These are phyloP conservation scores for Penicillium sp. DNA, from an alignment of 2,329 filamentous ascomycete species.

Conservation along the genomic window DNA sequence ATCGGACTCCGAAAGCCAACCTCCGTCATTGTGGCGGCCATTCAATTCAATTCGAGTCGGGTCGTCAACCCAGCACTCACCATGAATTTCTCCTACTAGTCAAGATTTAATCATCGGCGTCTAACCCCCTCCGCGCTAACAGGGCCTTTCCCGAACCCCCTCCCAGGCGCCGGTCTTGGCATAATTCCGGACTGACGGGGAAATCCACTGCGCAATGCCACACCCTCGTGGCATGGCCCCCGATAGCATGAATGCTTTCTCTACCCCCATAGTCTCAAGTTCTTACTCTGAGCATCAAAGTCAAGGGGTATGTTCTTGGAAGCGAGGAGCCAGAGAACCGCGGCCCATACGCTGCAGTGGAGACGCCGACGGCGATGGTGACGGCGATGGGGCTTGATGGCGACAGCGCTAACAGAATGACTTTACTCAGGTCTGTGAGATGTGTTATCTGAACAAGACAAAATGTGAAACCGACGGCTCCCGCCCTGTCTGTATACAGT, in stretches of 20 bases:
- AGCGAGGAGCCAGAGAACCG: neutral
- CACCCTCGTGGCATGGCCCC: slow-evolving; percentile 19
- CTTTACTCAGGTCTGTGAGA: slow-evolving; percentile 73
- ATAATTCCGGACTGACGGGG: slow-evolving; percentile 18
- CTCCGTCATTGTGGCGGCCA: neutral
- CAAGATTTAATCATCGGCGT: too few relatives aligned
- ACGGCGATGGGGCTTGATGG: neutral
- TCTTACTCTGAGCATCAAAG: slow-evolving; percentile 6
- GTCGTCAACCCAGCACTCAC: neutral
- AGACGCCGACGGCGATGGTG: neutral
- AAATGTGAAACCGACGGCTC: slow-evolving; percentile 93
- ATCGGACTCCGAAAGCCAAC: slow-evolving; percentile 16
- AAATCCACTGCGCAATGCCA: slow-evolving; percentile 24
- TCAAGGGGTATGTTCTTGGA: slow-evolving; percentile 15
- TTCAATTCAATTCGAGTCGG: neutral
- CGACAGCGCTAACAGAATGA: slow-evolving; percentile 6
- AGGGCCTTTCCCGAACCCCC: neutral
- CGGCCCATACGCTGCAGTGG: neutral
- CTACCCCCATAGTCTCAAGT: slow-evolving; percentile 11
- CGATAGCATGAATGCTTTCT: slow-evolving; percentile 11
- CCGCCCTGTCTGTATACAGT: slow-evolving; percentile 73
- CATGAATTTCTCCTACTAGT: too few relatives aligned
- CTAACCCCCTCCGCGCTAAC: neutral
- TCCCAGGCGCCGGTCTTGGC: slow-evolving; percentile 19
- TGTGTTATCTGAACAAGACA: slow-evolving; percentile 86